These are phyloP conservation scores for Sclerospora graminicola DNA, from an alignment of 352 stramenopile genomes.

Conservation along the genomic window DNA sequence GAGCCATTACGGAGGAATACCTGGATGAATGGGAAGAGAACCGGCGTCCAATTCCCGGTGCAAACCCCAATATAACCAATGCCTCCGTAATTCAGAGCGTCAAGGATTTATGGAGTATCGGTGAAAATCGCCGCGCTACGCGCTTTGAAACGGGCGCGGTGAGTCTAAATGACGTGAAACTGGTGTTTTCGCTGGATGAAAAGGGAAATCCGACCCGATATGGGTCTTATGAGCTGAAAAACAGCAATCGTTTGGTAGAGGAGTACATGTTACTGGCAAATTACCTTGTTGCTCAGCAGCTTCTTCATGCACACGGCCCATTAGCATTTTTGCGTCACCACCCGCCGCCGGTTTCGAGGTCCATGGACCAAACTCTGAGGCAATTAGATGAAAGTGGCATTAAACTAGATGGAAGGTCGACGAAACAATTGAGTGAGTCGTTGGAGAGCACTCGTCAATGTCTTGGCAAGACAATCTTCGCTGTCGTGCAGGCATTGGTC, in stretches of 20 bases:
- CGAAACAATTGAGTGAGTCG: constrained; percentile 77
- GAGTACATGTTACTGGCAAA: constrained; percentile 99
- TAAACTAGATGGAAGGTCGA: constrained; percentile 70
- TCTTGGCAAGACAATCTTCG: constrained; percentile 69
- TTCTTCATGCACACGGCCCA: constrained; percentile 84
- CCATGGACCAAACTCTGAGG: constrained; percentile 36
- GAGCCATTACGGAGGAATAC: constrained; percentile 55
- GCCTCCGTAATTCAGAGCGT: constrained; percentile 54
- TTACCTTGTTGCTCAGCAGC: constrained; percentile 93
- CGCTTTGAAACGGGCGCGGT: constrained; percentile 90
- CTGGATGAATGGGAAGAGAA: constrained; percentile 63
- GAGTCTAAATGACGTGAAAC: constrained; percentile 88
- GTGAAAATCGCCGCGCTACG: constrained; percentile 54
- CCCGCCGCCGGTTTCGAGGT: constrained; percentile 45
- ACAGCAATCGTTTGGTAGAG: constrained; percentile 94
- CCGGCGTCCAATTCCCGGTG: constrained; percentile 30
- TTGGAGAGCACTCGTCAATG: constrained; percentile 65
- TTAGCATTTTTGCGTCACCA: constrained; percentile 88
- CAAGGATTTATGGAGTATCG: constrained; percentile 55
- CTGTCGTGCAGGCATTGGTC: constrained; percentile 87
- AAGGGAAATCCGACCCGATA: constrained; percentile 86
- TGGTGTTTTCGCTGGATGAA: constrained; percentile 90
- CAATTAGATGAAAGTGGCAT: constrained; percentile 47
- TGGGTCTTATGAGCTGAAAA: constrained; percentile 86
- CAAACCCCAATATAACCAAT: constrained; percentile 39